Percentiles rank a stretch among this genome's conserved stretches.
Conservation (phyloP, 2,329 filamentous ascomycete species). For the Aspergillus fructus region DNA sequence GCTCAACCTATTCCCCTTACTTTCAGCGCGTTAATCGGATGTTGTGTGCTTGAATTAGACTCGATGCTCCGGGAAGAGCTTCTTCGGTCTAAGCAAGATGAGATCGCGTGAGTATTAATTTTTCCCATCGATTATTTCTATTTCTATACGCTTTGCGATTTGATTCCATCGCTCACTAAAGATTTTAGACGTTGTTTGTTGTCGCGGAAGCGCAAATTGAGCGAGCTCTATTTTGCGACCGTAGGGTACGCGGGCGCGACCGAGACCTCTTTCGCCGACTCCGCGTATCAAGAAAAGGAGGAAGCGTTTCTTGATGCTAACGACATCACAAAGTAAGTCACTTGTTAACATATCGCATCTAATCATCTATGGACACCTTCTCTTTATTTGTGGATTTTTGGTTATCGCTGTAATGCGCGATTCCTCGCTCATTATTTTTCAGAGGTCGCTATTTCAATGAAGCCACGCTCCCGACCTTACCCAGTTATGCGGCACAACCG, state of each 20-base stretch:
- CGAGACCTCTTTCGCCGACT: conserved; percentile 59
- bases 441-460: conserved; percentile 60
- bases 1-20: conserved; percentile 36
- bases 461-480: conserved; percentile 49
- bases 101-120: conserved; percentile 50
- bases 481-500: conserved; percentile 30
- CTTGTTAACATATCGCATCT: conserved; percentile 6
- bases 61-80: conserved; percentile 52
- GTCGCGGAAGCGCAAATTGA: conserved; percentile 87
- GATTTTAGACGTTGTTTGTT: conserved; percentile 58
- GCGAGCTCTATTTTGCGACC: conserved; percentile 82
- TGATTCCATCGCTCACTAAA: conserved; percentile 36
- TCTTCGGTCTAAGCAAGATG: conserved; percentile 51
- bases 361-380: not conserved
- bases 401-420: not conserved
- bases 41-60: conserved; percentile 48
- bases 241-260: conserved; percentile 52
- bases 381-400: not conserved
- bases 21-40: conserved; percentile 52
- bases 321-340: conserved; percentile 56
- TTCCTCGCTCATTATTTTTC: conserved; percentile 15
- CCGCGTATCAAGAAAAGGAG: conserved; percentile 50
- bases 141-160: conserved; percentile 17
- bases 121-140: conserved; percentile 28
- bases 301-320: conserved; percentile 57